phyloP scores from a whole-genome alignment of 1,139 yeast species.

The Geotrichum restrictum region DNA sequence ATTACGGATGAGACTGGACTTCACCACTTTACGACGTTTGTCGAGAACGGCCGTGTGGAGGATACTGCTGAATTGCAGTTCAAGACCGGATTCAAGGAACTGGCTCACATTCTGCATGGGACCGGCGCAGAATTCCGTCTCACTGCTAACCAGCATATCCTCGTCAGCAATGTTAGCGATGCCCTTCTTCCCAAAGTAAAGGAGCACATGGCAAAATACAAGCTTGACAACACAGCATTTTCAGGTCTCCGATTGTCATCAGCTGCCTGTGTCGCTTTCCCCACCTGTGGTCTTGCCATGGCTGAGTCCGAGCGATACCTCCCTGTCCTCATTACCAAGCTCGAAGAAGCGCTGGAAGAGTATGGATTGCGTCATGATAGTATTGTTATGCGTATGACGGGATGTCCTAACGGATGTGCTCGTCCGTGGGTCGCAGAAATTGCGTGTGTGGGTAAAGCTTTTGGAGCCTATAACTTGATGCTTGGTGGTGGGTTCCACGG shows the following conservation, averaged over 20 bases:
- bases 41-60: conserved; percentile 96
- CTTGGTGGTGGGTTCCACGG: conserved; percentile 97
- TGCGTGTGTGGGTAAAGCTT: conserved; percentile 93
- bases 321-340: conserved; percentile 73
- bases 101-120: conserved; percentile 66
- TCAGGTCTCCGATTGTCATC: conserved; percentile 85
- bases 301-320: conserved; percentile 96
- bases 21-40: conserved; percentile 89
- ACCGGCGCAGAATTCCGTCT: conserved; percentile 76
- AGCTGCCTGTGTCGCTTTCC: conserved; percentile 97
- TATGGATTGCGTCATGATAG: conserved; percentile 92
- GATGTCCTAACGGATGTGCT: conserved; percentile 98
- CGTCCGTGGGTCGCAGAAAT: conserved; percentile 98
- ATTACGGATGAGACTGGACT: conserved; percentile 78
- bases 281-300: conserved; percentile 98
- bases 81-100: conserved; percentile 75
- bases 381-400: conserved; percentile 96
- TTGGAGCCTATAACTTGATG: conserved; percentile 88
- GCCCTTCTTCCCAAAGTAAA: conserved; percentile 62
- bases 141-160: conserved; percentile 93
- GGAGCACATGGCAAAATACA: conserved; percentile 61
- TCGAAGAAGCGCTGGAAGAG: conserved; percentile 83
- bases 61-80: conserved; percentile 88
- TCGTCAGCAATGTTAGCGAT: conserved; percentile 70
- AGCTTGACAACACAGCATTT: conserved; percentile 78